Evolutionary conservation across 169 alveolate species (phyloP).

Genomic region (Eimeria praecox): DNA sequence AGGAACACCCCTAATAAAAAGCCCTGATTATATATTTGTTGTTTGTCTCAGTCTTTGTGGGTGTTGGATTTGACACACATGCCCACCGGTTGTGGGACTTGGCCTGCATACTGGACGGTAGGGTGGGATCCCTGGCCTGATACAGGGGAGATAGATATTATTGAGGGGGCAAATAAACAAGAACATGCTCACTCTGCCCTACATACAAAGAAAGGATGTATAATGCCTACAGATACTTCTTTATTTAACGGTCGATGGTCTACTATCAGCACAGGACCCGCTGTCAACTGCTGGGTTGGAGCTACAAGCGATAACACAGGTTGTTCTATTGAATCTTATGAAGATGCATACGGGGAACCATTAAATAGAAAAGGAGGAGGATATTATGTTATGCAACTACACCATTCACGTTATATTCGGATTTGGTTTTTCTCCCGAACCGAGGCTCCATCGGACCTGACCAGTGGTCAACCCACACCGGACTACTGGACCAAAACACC

Average conservation of each 20-base stretch:
- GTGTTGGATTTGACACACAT: slow-evolving; percentile 69
- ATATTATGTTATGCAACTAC: slow-evolving; percentile 61
- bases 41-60: slow-evolving; percentile 45
- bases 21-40: background rate
- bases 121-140: slow-evolving; percentile 80
- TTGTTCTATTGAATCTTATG: slow-evolving; percentile 60
- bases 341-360: slow-evolving; percentile 65
- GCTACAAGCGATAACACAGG: slow-evolving; percentile 66
- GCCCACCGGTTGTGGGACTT: slow-evolving; percentile 72
- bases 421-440: slow-evolving; percentile 50
- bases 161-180: slow-evolving; percentile 66
- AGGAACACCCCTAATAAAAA: too few relatives aligned
- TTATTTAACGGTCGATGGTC: slow-evolving; percentile 56
- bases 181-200: background rate
- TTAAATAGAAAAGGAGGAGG: slow-evolving; percentile 69
- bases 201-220: slow-evolving; percentile 65
- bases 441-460: slow-evolving; percentile 70
- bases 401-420: slow-evolving; percentile 40
- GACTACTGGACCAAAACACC: slow-evolving; percentile 60
- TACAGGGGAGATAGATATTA: slow-evolving; percentile 67
- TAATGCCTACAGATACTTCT: slow-evolving; percentile 21
- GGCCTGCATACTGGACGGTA: slow-evolving; percentile 76
- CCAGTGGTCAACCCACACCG: slow-evolving; percentile 46
- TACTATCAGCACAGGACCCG: background rate
- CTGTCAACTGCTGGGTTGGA: slow-evolving; percentile 48